A percentile compares a stretch with the other conserved stretches of the same genome.
phyloP scores from a whole-genome alignment of 2,329 filamentous ascomycete species.

The Trichoderma simmonsii region DNA sequence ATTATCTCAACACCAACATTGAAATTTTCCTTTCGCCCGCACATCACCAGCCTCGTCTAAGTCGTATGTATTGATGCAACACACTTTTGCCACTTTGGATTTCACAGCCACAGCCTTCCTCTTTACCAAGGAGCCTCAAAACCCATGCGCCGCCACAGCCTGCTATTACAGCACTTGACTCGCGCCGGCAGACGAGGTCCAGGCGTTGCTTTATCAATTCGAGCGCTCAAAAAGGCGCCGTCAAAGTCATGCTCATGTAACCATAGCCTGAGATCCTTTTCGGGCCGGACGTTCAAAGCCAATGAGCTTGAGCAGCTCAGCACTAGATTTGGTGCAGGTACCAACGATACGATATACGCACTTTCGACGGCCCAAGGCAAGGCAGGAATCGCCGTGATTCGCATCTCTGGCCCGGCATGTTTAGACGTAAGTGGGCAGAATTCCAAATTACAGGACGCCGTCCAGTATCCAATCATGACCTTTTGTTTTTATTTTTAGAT shows the following conservation, averaged over 20 bases:
- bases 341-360: conserved; percentile 76
- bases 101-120: neutral
- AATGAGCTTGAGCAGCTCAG: neutral
- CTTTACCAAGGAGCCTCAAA: neutral
- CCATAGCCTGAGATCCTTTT: neutral
- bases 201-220: neutral
- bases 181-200: conserved; percentile 15
- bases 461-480: conserved; percentile 5
- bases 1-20: neutral
- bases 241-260: neutral
- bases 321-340: conserved; percentile 21
- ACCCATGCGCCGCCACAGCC: conserved; percentile 28
- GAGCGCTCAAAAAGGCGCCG: neutral
- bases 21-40: neutral
- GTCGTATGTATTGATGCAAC: neutral
- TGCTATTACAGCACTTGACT: conserved; percentile 24
- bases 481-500: conserved; percentile 36
- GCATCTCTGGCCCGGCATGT: conserved; percentile 78
- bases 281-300: neutral
- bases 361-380: conserved; percentile 81
- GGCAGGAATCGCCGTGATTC: conserved; percentile 86
- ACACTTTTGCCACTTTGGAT: neutral
- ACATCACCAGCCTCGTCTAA: neutral
- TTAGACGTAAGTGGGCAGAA: conserved; percentile 50
- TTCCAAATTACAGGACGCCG: neutral